Conservation (phyloP, 345 rosid species). For the Mallotus nudiflorus region DNA sequence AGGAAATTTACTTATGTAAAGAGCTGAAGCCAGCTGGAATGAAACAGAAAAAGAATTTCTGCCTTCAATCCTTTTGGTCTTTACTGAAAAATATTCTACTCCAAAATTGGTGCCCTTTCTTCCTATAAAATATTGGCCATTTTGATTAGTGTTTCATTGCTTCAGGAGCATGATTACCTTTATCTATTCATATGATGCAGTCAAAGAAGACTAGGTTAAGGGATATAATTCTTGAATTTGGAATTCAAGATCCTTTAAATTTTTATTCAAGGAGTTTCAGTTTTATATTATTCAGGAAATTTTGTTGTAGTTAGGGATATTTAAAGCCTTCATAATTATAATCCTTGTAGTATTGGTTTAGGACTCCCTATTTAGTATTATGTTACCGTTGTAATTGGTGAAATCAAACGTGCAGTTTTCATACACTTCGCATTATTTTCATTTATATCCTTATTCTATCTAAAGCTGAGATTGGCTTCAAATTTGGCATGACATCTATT, state of each 20-base stretch:
- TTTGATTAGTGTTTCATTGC: neutral
- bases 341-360: constrained; percentile 8
- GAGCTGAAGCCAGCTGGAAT: neutral
- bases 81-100: neutral
- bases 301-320: no score
- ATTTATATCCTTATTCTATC: neutral
- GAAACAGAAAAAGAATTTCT: neutral
- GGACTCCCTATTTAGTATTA: no score
- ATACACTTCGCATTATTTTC: constrained; percentile 5
- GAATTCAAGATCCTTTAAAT: neutral
- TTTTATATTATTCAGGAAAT: no score
- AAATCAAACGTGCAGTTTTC: constrained; percentile 1
- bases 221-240: no score
- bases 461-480: constrained; percentile 65
- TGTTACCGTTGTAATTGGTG: neutral
- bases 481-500: constrained; percentile 94
- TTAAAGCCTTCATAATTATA: constrained; percentile 4
- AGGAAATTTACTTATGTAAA: neutral
- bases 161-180: neutral
- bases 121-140: neutral
- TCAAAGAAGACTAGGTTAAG: no score
- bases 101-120: neutral
- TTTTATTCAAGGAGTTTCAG: no score
- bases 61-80: neutral
- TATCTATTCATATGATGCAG: neutral